Evolutionary conservation across 176 grass and related monocot species (phyloP), one percentile per base, ranked within the genome.

Genomic region (Bromus sterilis): DNA sequence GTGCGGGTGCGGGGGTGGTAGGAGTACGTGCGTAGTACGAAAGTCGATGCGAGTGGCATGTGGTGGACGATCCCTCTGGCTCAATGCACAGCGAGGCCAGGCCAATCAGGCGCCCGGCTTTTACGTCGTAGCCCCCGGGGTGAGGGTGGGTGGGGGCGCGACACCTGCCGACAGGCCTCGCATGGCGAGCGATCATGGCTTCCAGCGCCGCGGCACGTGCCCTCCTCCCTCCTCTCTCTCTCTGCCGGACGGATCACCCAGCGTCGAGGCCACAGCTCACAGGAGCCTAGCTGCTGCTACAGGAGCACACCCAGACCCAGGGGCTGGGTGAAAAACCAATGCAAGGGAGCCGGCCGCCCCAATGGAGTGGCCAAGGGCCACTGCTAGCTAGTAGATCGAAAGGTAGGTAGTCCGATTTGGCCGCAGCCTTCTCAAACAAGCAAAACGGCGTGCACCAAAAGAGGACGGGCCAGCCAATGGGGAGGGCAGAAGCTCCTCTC

Each of bases 111-210:
- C 16, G 42, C 2, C 64, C 12, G 36, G 28, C 82, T 85, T 83
- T 89, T 85, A 51, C 56, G 58, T 18, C 53, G 48, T 53, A 53
- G 48, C 48, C 48, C 48, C 48, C 18, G 18, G 48, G 18, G 48
- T 53, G 48, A 18, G 46, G 81, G 48, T 56, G 81, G 85, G 77
- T 78, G 83, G 86, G 80, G 76, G 46, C 26, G 25, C 70, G 86
- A 94, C 89, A 94, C 76, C 83, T 94, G 89, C 83, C 79, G 83
- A 94, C 89, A 94, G 86, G 66, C 86, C 71, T 80, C 84, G 78
- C 91, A 88, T 94, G 91, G 85, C 64, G 82, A 30, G 49, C 46
- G 83, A 83, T 86, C 40, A 88, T 83, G 86, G 83, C 81, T 46
- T 89, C 85, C 86, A 86, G 80, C 74, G 70, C 84, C 44, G 78